Conservation (phyloP, 2,329 filamentous ascomycete genomes). For the Microdochium paspali region DNA sequence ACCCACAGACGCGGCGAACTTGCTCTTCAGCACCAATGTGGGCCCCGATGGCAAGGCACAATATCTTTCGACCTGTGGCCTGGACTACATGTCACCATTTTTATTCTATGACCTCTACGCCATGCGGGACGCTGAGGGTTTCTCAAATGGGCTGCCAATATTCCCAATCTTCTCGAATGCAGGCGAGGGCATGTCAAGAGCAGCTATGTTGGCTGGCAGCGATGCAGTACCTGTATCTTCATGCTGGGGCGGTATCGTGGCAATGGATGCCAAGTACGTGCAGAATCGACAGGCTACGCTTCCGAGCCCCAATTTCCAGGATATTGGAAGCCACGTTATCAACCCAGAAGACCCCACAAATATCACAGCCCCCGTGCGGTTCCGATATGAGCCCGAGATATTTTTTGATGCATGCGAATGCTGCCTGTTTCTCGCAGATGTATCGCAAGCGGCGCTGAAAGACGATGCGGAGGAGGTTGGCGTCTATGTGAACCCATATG, state of each 20-base stretch:
- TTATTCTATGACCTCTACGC: conserved; percentile 69
- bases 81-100: conserved; percentile 61
- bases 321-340: conserved; percentile 22
- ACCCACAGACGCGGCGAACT: conserved; percentile 40
- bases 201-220: conserved; percentile 50
- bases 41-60: conserved; percentile 38
- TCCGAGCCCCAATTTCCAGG: conserved; percentile 22
- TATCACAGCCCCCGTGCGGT: conserved; percentile 34
- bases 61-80: conserved; percentile 61
- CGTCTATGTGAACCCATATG: conserved; percentile 67
- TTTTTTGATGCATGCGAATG: conserved; percentile 59
- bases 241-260: conserved; percentile 73
- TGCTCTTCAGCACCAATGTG: conserved; percentile 54
- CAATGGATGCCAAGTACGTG: conserved; percentile 52
- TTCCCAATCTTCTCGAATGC: conserved; percentile 57
- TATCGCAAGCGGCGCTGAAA: conserved; percentile 25
- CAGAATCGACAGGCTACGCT: conserved; percentile 27
- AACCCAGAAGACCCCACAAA: conserved; percentile 20
- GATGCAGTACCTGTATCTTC: conserved; percentile 61
- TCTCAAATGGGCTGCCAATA: conserved; percentile 51
- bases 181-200: conserved; percentile 43
- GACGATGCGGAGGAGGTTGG: conserved; percentile 35
- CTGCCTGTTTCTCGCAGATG: conserved; percentile 45
- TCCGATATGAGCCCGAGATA: conserved; percentile 47
- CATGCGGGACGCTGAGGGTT: conserved; percentile 56